A percentile compares a stretch with the other conserved stretches of the same genome.
Conservation (phyloP, 1,284 basidiomycete genomes). For the Leccinum cinnamomeum region DNA sequence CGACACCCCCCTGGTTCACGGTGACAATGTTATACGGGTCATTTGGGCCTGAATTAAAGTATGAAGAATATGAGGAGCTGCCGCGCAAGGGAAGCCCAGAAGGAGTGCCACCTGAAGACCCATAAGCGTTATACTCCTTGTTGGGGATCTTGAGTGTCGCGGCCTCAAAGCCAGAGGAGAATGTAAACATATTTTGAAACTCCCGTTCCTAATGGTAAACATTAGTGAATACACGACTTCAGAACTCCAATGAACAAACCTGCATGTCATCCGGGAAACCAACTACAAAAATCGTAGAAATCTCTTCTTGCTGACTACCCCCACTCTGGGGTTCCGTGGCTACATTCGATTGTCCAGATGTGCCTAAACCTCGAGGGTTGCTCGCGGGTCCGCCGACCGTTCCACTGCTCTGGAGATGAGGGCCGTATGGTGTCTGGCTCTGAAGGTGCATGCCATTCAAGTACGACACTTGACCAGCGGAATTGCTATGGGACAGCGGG, state of each 20-base stretch:
- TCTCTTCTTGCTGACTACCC: slow-evolving; percentile 70
- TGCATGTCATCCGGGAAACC: slow-evolving; percentile 99
- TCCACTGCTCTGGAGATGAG: slow-evolving; percentile 54
- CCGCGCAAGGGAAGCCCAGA: slow-evolving; percentile 35
- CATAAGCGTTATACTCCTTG: slow-evolving; percentile 78
- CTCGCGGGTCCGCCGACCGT: slow-evolving; percentile 22
- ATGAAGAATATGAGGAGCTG: slow-evolving; percentile 34
- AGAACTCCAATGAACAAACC: slow-evolving; percentile 49
- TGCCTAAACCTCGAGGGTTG: slow-evolving; percentile 30
- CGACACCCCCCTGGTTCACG: slow-evolving; percentile 74
- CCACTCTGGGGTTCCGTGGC: slow-evolving; percentile 25
- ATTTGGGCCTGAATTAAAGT: slow-evolving; percentile 52
- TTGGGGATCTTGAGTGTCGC: slow-evolving; percentile 97
- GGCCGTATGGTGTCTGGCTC: slow-evolving; percentile 72
- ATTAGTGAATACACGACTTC: slow-evolving; percentile 14
- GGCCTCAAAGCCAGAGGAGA: slow-evolving; percentile 94
- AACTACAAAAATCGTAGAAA: slow-evolving; percentile 97
- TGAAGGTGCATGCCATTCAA: slow-evolving; percentile 50
- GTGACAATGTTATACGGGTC: slow-evolving; percentile 80
- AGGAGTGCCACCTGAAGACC: slow-evolving; percentile 40
- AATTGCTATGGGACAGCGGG: slow-evolving; percentile 30
- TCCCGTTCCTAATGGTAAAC: slow-evolving; percentile 78
- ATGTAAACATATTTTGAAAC: slow-evolving; percentile 99
- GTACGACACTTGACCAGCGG: slow-evolving; percentile 34
- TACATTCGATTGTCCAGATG: slow-evolving; percentile 27